Evolutionary conservation across 2,329 filamentous ascomycete species (phyloP), one percentile per base, ranked within the genome.

Genomic region (Trichothecium roseum): DNA sequence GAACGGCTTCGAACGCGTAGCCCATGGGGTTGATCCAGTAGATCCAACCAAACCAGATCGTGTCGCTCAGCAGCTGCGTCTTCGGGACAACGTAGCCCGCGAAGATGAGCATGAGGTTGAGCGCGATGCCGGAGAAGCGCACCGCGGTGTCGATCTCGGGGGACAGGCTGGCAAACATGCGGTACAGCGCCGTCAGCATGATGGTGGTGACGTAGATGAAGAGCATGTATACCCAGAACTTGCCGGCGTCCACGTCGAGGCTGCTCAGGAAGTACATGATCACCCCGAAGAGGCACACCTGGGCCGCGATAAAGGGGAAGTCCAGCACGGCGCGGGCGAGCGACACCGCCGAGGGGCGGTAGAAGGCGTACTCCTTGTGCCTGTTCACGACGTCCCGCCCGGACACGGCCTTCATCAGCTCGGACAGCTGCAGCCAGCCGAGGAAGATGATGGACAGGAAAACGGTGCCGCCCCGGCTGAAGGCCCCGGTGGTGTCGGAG

Each of bases 241-340:
- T 68, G 36, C 73, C 74, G 0, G 78, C 68, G 30, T 73, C 68
- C 33, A 77, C 62, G 39, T 78, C 70, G 5, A 89, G 66, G 33
- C 78, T 74, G 0, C 76, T 74, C 78, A 88, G 78, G 56, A 87
- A 87, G 60, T 87, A 89, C 34, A 87, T 60, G 12, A 76, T 68
- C 27, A 84, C 31, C 40, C 81, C 79, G 59, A 85, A 87, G n/a
- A 73, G 59, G 42, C 79, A 63, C 1, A 77, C 65, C 48, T 82
- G 79, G 7, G 67, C 26, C 5, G 81, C 57, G 42, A 87, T 73
- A 1, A 68, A 47, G 1, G 74, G 54, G 63, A 80, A 44, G 72
- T 84, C 74, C 5, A 61, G 54, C 2, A 76, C 50, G 2, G 74
- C 64, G 3, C 69, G 61, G 18, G 72, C 72, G 3, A 78, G 54